Evolutionary conservation across 768 basidiomycete species (phyloP), one percentile per base, ranked within the genome.

Genomic region (Mycena venus): DNA sequence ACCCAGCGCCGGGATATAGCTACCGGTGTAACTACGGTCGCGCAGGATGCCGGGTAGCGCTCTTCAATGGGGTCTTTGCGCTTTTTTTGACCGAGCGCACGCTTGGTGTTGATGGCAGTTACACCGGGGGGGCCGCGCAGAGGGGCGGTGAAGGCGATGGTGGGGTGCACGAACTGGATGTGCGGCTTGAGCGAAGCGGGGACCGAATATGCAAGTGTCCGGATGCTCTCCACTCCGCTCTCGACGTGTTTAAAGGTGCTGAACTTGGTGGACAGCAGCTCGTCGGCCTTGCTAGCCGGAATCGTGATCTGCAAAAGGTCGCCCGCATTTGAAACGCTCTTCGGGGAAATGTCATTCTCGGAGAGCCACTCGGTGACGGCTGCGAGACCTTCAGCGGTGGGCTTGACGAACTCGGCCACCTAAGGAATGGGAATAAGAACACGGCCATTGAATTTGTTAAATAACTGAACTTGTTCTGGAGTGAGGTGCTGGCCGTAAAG

Each of bases 161-260:
- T 74, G 3, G 90, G 89, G 53, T 89, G 87, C 25, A 90, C 80
- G 42, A 89, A 78, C n/a, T 88, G 87, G 62, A 90, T 75, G 73
- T 90, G 88, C 36, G 36, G 36, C 64, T 87, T 80, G 60, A 90
- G 66, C 55, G 79, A 64, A 29, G 84, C 86, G 0, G 90, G 89
- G 23, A 90, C 82, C 67, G 86, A 87, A 81, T 90, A 90, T 31
- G 80, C 78, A 0, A 85, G 85, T 15, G 89, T 88, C 68, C 90
- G 87, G 47, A 90, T 76, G 38, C 86, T 75, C 9, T 80, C 74
- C 34, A 82, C 82, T 0, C 85, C 88, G 31, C 64, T 77, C 31
- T 78, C 80, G 9, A 78, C 71, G 76, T 90, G 84, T 7, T 78
- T 80, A 79, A 85, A 90, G 10, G 21, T 10, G 9, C 12, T 34